Evolutionary conservation across 352 stramenopile genomes (phyloP).

Genomic region (Phytophthora foliorum): DNA sequence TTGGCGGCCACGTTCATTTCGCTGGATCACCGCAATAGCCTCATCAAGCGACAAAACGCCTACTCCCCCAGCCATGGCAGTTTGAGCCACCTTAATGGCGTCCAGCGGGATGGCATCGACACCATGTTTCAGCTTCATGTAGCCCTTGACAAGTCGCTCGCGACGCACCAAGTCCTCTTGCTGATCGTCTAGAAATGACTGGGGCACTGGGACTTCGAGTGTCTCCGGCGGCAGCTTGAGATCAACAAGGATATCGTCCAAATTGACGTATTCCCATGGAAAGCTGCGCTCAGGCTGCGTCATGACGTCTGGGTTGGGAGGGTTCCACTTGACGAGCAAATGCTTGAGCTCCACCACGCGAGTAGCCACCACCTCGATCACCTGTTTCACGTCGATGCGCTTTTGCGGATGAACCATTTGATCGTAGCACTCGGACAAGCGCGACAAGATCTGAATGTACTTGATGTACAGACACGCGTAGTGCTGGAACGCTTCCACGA

Average conservation of each 20-base stretch:
- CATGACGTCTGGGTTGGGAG: slow-evolving; percentile 90
- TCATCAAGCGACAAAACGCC: slow-evolving; percentile 64
- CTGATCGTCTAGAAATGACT: slow-evolving; percentile 92
- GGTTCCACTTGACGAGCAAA: slow-evolving; percentile 95
- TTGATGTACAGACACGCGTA: slow-evolving; percentile 97
- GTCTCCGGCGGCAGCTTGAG: slow-evolving; percentile 94
- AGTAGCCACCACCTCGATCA: slow-evolving; percentile 93
- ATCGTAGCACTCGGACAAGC: slow-evolving; percentile 93
- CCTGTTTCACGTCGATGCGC: slow-evolving; percentile 93
- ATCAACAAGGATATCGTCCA: slow-evolving; percentile 94
- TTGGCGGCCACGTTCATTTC: slow-evolving; percentile 92
- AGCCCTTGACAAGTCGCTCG: slow-evolving; percentile 89
- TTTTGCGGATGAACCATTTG: slow-evolving; percentile 96
- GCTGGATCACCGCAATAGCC: slow-evolving; percentile 91
- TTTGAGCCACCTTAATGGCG: slow-evolving; percentile 40
- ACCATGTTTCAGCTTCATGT: slow-evolving; percentile 92
- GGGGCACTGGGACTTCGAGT: slow-evolving; percentile 91
- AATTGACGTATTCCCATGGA: slow-evolving; percentile 95
- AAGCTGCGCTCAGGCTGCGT: slow-evolving; percentile 88
- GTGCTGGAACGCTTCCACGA: slow-evolving; percentile 94
- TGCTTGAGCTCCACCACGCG: slow-evolving; percentile 92
- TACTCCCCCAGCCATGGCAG: slow-evolving; percentile 32
- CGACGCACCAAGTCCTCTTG: slow-evolving; percentile 64
- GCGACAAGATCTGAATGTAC: slow-evolving; percentile 94
- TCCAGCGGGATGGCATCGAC: slow-evolving; percentile 73